Evolutionary conservation across 345 rosid genomes (phyloP), one percentile per base, ranked within the genome.

Genomic region (Camelina sativa): DNA sequence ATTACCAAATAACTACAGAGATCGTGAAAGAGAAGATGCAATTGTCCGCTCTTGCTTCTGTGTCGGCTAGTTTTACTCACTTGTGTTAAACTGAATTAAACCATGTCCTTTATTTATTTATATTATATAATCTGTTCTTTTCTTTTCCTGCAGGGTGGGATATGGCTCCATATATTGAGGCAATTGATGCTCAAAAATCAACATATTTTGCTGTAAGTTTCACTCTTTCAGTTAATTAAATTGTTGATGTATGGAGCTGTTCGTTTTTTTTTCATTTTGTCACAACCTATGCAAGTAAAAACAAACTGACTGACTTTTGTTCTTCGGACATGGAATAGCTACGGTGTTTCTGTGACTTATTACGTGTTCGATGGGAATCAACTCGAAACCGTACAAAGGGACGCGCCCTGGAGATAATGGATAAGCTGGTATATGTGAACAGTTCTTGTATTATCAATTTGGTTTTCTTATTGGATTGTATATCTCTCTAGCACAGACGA

Each of bases 101-200:
- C 43, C 43, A 40, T 40, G 43, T 22, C 68, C 47, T 51, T 58
- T 41, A 5, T 9, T 22, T 61, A 28, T 28, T 28, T 0, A 20
- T 70, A 40, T 72, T 32, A 19, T 54, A 48, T 73, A 67, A 11
- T 47, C 34, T 58, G 38, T 74, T 38, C 9, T 47, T 75, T 74
- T 7, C 2, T 41, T 63, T 41, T 60, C 60, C 74, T 82, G 72
- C 88, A 91, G 98, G 91, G 57, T 94, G 98, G 97, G 91, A 88
- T 77, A 86, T 91, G 96, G 98, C 97, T 77, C 98, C 98, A 63
- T 94, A 85, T 72, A 88, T 94, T 9, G 98, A 94, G 83, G 91
- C 93, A 28, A 76, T 94, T 53, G 98, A 92, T 86, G 88, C 90
- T 55, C 97, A 94, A 69, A 78, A 84, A 59, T 87, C 96, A 0